phyloP scores from a whole-genome alignment of 352 stramenopile species.

The Phytophthora nicotianae region DNA sequence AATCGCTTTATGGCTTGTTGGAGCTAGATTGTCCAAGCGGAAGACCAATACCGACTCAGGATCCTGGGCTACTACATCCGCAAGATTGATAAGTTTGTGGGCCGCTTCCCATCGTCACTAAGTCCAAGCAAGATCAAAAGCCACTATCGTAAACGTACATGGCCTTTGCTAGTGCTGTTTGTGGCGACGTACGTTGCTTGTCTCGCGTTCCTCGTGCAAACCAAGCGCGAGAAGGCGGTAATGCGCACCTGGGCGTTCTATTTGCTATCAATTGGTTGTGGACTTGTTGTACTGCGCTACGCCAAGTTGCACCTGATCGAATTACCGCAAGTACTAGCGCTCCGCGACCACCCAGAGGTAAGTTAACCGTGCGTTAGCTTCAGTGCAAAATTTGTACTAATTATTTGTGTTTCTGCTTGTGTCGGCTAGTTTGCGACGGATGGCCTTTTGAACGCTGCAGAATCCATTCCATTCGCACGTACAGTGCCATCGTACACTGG shows the following conservation, averaged over 20 bases:
- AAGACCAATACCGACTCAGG: constrained; percentile 77
- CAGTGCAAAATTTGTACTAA: neutral
- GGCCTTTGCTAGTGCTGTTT: constrained; percentile 56
- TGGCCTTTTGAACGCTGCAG: constrained; percentile 33
- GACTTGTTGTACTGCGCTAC: constrained; percentile 70
- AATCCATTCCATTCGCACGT: constrained; percentile 68
- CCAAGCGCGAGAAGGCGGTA: constrained; percentile 37
- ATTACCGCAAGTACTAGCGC: constrained; percentile 66
- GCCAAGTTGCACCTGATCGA: constrained; percentile 76
- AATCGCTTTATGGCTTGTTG: neutral
- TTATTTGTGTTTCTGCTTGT: neutral
- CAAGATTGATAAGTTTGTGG: constrained; percentile 80
- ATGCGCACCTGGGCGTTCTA: constrained; percentile 63
- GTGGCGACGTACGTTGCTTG: constrained; percentile 41
- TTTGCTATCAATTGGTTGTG: constrained; percentile 57
- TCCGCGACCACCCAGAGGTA: constrained; percentile 74
- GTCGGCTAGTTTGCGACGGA: constrained; percentile 57
- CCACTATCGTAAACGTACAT: constrained; percentile 58
- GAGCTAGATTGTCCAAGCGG: constrained; percentile 66
- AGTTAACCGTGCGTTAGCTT: constrained; percentile 6
- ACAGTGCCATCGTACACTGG: constrained; percentile 52
- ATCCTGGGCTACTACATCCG: constrained; percentile 86
- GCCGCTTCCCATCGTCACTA: constrained; percentile 57
- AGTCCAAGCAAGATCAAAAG: constrained; percentile 48
- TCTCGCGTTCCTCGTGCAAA: constrained; percentile 47